Evolutionary conservation across 208 protist species (phyloP).

Genomic region (Plasmodiophora brassicae): DNA sequence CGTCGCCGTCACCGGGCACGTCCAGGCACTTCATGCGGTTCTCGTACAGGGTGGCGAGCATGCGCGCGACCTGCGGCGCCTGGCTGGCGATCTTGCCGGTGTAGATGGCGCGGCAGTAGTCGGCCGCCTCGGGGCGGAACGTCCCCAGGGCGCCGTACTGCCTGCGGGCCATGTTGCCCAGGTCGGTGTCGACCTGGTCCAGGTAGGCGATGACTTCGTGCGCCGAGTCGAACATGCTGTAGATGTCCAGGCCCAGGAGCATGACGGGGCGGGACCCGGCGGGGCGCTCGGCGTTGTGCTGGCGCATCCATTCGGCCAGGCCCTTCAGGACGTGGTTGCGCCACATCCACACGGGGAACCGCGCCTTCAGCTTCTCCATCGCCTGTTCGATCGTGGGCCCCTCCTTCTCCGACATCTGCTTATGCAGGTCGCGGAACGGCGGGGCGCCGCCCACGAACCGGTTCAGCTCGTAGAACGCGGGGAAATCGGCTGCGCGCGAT

Average conservation of each 20-base stretch:
- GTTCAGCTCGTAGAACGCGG: constrained; percentile 19
- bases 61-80: background rate
- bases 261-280: background rate
- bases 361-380: constrained; percentile 10
- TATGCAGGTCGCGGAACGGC: background rate
- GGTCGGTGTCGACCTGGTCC: background rate
- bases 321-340: background rate
- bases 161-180: background rate
- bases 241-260: background rate
- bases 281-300: background rate
- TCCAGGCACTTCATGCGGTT: background rate
- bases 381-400: background rate
- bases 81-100: background rate
- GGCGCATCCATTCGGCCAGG: background rate
- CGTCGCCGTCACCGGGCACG: background rate
- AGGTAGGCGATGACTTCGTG: background rate
- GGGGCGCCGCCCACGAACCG: background rate
- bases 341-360: constrained; percentile 29
- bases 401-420: background rate
- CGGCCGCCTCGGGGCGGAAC: constrained; percentile 28
- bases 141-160: background rate
- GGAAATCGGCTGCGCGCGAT: background rate
- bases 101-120: constrained; percentile 16
- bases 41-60: background rate
- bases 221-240: constrained; percentile 3